Percentiles rank a stretch among this genome's conserved stretches.
Evolutionary conservation across 345 rosid genomes (phyloP).

Genomic region (Euphorbia peplus): DNA sequence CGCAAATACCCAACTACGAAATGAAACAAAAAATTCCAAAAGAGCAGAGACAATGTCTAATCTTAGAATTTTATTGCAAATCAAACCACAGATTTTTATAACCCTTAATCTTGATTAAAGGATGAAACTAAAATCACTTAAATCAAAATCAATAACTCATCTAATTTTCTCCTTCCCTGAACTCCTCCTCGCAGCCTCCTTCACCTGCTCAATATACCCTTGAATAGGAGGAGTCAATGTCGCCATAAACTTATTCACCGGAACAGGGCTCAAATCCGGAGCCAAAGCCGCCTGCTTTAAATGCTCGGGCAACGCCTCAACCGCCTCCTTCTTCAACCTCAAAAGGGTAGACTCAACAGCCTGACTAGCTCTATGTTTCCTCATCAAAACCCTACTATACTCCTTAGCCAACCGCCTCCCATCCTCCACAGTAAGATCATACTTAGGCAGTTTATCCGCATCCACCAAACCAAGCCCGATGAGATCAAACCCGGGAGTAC

Average conservation of each 20-base stretch:
- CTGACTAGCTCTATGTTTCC: conserved; percentile 65
- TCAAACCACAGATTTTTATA: not conserved
- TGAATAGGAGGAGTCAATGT: conserved; percentile 94
- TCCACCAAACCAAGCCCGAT: conserved; percentile 73
- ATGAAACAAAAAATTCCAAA: not conserved
- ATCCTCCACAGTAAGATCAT: conserved; percentile 81
- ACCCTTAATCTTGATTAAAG: not conserved
- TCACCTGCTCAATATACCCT: conserved; percentile 82
- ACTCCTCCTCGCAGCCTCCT: conserved; percentile 69
- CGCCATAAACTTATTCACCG: conserved; percentile 71
- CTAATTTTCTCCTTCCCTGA: conserved; percentile 73
- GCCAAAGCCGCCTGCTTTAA: conserved; percentile 65
- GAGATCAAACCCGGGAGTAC: conserved; percentile 70
- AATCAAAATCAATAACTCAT: conserved; percentile 20
- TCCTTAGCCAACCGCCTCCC: conserved; percentile 79
- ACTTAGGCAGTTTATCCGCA: conserved; percentile 69
- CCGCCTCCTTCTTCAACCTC: conserved; percentile 62
- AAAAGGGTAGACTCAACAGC: conserved; percentile 56
- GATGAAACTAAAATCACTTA: not conserved
- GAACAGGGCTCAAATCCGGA: conserved; percentile 76
- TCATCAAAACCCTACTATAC: conserved; percentile 82
- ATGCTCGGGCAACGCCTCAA: conserved; percentile 74
- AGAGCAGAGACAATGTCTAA: not conserved
- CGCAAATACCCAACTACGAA: not conserved
- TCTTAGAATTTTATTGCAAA: not conserved